These are phyloP conservation scores for Zygosaccharomyces kombuchaensis DNA, from an alignment of 805 yeast genomes.

Conservation along the genomic window DNA sequence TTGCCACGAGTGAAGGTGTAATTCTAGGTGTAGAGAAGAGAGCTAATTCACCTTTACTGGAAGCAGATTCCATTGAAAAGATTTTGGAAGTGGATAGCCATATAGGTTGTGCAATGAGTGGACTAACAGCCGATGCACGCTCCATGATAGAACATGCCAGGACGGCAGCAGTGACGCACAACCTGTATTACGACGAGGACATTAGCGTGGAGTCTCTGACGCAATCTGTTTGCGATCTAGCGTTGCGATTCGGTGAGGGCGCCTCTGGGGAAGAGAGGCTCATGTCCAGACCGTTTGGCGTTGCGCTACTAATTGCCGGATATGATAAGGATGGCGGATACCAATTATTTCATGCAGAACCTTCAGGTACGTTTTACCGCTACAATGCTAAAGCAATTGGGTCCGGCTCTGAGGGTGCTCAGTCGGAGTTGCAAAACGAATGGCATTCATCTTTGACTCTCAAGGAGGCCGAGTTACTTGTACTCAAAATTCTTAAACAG, in stretches of 20 bases:
- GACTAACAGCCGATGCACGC: slow-evolving; percentile 97
- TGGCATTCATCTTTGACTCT: slow-evolving; percentile 89
- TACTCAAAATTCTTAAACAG: slow-evolving; percentile 86
- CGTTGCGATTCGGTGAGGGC: slow-evolving; percentile 95
- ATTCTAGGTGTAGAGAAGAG: slow-evolving; percentile 95
- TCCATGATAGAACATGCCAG: slow-evolving; percentile 98
- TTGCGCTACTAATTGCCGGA: slow-evolving; percentile 93
- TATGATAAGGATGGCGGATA: slow-evolving; percentile 90
- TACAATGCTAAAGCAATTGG: slow-evolving; percentile 99
- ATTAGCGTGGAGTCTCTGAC: slow-evolving; percentile 91
- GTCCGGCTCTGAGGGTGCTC: slow-evolving; percentile 98
- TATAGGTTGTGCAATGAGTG: slow-evolving; percentile 98
- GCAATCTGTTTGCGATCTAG: slow-evolving; percentile 95
- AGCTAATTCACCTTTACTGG: slow-evolving; percentile 87
- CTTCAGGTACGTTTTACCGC: slow-evolving; percentile 95
- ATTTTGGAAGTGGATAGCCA: slow-evolving; percentile 92
- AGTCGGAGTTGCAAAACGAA: slow-evolving; percentile 93
- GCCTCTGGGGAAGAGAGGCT: slow-evolving; percentile 88
- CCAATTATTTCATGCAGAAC: slow-evolving; percentile 97
- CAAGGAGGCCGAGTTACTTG: slow-evolving; percentile 86
- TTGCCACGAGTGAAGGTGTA: slow-evolving; percentile 92
- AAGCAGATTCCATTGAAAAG: slow-evolving; percentile 90
- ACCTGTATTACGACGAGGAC: slow-evolving; percentile 85
- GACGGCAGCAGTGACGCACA: slow-evolving; percentile 81
- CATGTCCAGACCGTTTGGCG: slow-evolving; percentile 98